A percentile compares a stretch with the other conserved stretches of the same genome.
These are phyloP conservation scores for Sporormia fimetaria DNA, from an alignment of 495 filamentous ascomycete species.

Conservation along the genomic window DNA sequence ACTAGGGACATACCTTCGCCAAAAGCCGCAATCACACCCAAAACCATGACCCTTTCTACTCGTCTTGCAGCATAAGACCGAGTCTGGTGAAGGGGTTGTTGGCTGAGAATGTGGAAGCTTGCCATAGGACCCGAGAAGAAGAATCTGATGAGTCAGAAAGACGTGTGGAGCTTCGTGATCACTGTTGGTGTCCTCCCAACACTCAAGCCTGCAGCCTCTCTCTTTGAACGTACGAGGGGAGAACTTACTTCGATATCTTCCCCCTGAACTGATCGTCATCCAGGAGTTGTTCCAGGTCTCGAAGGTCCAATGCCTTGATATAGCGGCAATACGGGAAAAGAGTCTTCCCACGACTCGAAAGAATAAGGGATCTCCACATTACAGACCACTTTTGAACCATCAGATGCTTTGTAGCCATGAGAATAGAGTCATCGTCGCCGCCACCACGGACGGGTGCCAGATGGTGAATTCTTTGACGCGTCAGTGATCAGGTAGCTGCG, in stretches of 20 bases:
- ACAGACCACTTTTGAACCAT: constrained; percentile 43
- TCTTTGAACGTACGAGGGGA: neutral
- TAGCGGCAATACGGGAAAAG: constrained; percentile 60
- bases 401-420: constrained; percentile 31
- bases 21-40: constrained; percentile 31
- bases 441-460: constrained; percentile 21
- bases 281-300: constrained; percentile 48
- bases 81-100: no score
- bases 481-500: neutral
- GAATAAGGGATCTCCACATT: constrained; percentile 58
- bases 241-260: constrained; percentile 21
- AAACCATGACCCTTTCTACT: constrained; percentile 19
- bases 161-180: no score
- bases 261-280: constrained; percentile 34
- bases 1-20: constrained; percentile 32
- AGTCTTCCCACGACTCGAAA: constrained; percentile 53
- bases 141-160: constrained; percentile 10
- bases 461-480: constrained; percentile 11
- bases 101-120: constrained; percentile 26
- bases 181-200: no score
- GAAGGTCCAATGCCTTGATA: constrained; percentile 50
- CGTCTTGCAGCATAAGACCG: constrained; percentile 8
- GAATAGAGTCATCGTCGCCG: constrained; percentile 24
- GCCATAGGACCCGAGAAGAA: constrained; percentile 31
- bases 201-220: no score